Evolutionary conservation across 2,329 filamentous ascomycete species (phyloP).

Genomic region (Zymoseptoria tritici): DNA sequence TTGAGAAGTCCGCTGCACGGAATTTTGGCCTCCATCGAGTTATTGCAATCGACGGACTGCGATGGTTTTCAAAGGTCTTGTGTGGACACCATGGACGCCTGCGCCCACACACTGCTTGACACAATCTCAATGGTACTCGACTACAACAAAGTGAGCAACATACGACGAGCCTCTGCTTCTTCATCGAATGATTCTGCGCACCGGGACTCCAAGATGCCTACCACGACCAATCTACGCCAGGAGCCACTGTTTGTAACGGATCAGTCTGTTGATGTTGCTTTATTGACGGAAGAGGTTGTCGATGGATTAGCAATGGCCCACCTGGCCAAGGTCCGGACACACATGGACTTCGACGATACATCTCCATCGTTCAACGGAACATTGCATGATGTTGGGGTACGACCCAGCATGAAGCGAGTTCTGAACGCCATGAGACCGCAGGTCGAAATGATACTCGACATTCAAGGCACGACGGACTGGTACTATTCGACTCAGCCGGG

Average conservation of each 20-base stretch:
- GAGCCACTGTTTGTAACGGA: slow-evolving; percentile 14
- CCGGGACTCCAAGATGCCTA: slow-evolving; percentile 6
- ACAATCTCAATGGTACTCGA: slow-evolving; percentile 18
- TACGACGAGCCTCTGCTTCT: slow-evolving; percentile 5
- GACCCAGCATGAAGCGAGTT: slow-evolving; percentile 8
- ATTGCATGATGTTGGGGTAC: not conserved
- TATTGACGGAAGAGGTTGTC: slow-evolving; percentile 15
- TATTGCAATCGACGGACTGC: slow-evolving; percentile 41
- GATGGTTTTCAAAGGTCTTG: slow-evolving; percentile 19
- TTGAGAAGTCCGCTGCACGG: slow-evolving; percentile 22
- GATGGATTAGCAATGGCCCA: slow-evolving; percentile 13
- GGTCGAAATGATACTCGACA: slow-evolving; percentile 34
- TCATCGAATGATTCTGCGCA: slow-evolving; percentile 7
- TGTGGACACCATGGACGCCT: slow-evolving; percentile 17
- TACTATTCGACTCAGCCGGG: slow-evolving; percentile 24
- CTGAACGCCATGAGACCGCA: slow-evolving; percentile 13
- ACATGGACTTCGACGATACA: slow-evolving; percentile 12
- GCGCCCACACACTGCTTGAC: slow-evolving; percentile 13
- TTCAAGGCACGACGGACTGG: slow-evolving; percentile 21
- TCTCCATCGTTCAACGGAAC: not conserved
- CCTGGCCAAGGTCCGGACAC: slow-evolving; percentile 9
- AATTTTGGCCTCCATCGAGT: slow-evolving; percentile 28
- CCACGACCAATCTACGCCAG: slow-evolving; percentile 2
- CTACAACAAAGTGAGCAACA: slow-evolving; percentile 15
- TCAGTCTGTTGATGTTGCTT: slow-evolving; percentile 13